A percentile compares a stretch with the other conserved stretches of the same genome.
These are phyloP conservation scores for Golovinomyces cichoracearum DNA, from an alignment of 2,329 filamentous ascomycete genomes.

Conservation along the genomic window DNA sequence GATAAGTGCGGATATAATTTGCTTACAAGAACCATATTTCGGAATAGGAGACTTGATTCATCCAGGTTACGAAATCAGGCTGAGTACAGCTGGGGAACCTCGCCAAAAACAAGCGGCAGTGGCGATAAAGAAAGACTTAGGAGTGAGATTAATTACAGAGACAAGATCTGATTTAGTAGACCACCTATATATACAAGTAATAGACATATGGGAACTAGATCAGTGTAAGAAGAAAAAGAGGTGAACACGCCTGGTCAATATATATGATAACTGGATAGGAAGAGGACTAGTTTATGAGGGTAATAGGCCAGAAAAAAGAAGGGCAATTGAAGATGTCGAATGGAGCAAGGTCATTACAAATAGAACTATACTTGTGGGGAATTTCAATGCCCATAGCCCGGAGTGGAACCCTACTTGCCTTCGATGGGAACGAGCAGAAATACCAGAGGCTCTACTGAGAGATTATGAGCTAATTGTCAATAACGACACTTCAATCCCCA, in stretches of 20 bases:
- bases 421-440: not conserved
- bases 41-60: not conserved
- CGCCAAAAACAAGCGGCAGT: not conserved
- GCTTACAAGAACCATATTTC: not conserved
- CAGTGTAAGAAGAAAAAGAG: not conserved
- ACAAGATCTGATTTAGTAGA: not conserved
- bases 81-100: not conserved
- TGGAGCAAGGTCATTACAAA: not conserved
- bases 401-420: not conserved
- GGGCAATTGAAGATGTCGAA: not conserved
- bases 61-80: not conserved
- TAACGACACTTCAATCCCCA: not conserved
- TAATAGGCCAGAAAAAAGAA: not conserved
- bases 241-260: not conserved
- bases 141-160: not conserved
- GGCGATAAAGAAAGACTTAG: not conserved
- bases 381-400: not conserved
- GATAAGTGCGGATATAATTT: not conserved
- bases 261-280: not conserved
- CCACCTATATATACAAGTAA: not conserved
- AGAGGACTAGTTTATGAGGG: not conserved
- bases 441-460: not conserved
- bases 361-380: not conserved
- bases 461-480: constrained; percentile 1
- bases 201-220: not conserved